These are phyloP conservation scores for Coemansia sp. DNA, from an alignment of 192 early-diverging fungal genomes.

Conservation along the genomic window DNA sequence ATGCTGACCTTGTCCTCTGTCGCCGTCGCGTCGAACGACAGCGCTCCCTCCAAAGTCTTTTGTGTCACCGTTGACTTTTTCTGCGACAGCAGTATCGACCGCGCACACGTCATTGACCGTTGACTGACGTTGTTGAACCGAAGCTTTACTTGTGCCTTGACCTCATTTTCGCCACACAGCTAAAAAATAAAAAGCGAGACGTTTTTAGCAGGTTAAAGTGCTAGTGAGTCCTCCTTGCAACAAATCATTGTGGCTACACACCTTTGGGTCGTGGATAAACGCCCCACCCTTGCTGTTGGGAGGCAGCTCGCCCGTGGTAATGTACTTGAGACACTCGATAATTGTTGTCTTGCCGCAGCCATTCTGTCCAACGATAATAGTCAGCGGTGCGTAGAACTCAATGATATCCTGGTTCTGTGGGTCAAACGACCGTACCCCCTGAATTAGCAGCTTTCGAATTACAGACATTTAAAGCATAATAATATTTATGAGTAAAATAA, in stretches of 20 bases:
- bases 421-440: conserved; percentile 91
- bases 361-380: conserved; percentile 93
- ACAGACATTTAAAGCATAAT: conserved; percentile 51
- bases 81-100: conserved; percentile 74
- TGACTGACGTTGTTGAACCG: conserved; percentile 77
- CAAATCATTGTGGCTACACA: too few species aligned
- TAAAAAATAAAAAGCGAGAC: conserved; percentile 36
- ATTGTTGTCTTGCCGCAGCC: conserved; percentile 98
- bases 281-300: conserved; percentile 83
- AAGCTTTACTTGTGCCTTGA: conserved; percentile 90
- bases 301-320: conserved; percentile 86
- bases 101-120: conserved; percentile 67
- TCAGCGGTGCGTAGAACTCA: conserved; percentile 85
- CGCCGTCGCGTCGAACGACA: conserved; percentile 57
- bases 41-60: conserved; percentile 78
- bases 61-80: conserved; percentile 57
- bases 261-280: conserved; percentile 95
- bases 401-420: conserved; percentile 70
- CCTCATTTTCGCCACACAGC: conserved; percentile 69
- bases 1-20: conserved; percentile 68
- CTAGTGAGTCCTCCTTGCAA: too few species aligned
- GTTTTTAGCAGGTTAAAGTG: too few species aligned
- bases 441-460: conserved; percentile 69
- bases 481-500: neutral
- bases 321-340: conserved; percentile 96